phyloP scores from a whole-genome alignment of 495 filamentous ascomycete species.

The Penicillium dipodomyicola region DNA sequence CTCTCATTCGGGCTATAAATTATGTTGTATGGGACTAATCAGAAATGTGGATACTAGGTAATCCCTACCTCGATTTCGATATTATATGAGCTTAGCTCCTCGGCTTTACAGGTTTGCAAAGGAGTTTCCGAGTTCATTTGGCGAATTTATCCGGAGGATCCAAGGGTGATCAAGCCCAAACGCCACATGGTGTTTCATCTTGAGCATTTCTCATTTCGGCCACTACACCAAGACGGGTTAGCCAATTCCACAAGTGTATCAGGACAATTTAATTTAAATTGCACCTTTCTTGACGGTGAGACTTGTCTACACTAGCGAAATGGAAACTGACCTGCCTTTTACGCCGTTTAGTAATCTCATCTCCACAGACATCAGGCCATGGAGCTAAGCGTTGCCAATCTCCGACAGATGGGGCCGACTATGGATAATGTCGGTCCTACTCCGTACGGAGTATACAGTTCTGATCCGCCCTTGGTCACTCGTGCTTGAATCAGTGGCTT shows the following conservation, averaged over 20 bases:
- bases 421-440: neutral
- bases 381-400: constrained; percentile 3
- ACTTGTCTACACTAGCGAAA: neutral
- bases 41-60: no score
- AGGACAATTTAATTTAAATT: constrained; percentile 19
- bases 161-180: constrained; percentile 10
- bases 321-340: constrained; percentile 14
- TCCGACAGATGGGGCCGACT: neutral
- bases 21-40: no score
- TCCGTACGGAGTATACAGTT: neutral
- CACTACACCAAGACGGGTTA: constrained; percentile 15
- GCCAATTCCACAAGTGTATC: constrained; percentile 17
- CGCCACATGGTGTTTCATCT: constrained; percentile 26
- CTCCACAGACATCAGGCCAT: constrained; percentile 6
- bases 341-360: neutral
- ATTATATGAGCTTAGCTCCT: neutral
- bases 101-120: constrained; percentile 10
- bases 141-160: constrained; percentile 12
- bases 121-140: constrained; percentile 16
- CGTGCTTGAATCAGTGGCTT: constrained; percentile 14
- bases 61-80: no score
- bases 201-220: constrained; percentile 23
- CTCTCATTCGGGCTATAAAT: no score
- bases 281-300: constrained; percentile 15
- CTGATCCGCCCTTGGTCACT: constrained; percentile 11